A percentile compares a stretch with the other conserved stretches of the same genome.
phyloP scores from a whole-genome alignment of 148 eudicot genomes.

The Polygonum maritimum region DNA sequence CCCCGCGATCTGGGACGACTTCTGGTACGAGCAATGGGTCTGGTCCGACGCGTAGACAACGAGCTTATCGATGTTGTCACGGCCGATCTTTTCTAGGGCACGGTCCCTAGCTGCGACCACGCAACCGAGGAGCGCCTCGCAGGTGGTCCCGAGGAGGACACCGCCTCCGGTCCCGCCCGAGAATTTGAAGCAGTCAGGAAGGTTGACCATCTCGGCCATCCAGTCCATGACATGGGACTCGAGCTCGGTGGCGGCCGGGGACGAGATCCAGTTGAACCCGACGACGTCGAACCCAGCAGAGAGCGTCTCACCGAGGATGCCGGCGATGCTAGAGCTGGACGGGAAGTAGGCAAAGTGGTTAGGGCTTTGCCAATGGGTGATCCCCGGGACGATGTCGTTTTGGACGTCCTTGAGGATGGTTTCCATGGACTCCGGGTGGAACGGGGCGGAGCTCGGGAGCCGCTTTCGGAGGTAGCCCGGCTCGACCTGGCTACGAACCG shows the following conservation, averaged over 20 bases:
- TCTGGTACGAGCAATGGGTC: constrained; percentile 39
- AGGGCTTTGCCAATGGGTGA: constrained; percentile 45
- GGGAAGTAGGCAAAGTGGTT: constrained; percentile 35
- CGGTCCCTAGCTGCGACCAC: constrained; percentile 34
- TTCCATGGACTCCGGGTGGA: constrained; percentile 29
- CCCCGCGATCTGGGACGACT: constrained; percentile 43
- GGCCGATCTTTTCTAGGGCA: constrained; percentile 15
- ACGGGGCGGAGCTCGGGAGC: constrained; percentile 26
- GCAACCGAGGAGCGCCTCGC: constrained; percentile 38
- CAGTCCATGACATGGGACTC: constrained; percentile 36
- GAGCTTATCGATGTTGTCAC: constrained; percentile 27
- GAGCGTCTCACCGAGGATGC: constrained; percentile 27
- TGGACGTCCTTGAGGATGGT: constrained; percentile 26
- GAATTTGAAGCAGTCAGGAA: constrained; percentile 31
- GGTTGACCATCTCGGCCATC: constrained; percentile 24
- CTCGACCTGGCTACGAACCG: constrained; percentile 32
- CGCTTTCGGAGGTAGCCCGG: constrained; percentile 29
- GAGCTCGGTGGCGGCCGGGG: constrained; percentile 37
- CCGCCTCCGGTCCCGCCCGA: constrained; percentile 37
- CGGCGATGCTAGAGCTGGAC: constrained; percentile 31
- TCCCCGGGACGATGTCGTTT: constrained; percentile 28
- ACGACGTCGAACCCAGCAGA: constrained; percentile 32
- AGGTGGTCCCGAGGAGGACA: constrained; percentile 44
- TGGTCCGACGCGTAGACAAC: constrained; percentile 50
- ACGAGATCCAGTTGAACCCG: constrained; percentile 38